Evolutionary conservation across 164 flowering plant species (phyloP).

Genomic region (Paratinospora sagittata): DNA sequence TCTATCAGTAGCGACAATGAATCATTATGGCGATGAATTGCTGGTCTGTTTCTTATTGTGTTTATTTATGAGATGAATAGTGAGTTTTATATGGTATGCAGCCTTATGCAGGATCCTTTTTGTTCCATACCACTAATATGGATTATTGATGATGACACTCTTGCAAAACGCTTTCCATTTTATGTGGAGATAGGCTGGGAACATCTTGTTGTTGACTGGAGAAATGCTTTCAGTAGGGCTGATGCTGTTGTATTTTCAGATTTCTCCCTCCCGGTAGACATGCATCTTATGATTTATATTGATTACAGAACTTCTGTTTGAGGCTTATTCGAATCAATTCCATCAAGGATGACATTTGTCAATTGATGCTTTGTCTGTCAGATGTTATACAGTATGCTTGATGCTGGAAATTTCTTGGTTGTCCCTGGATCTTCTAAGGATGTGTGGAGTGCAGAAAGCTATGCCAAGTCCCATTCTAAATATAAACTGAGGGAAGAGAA

Average conservation of each 20-base stretch:
- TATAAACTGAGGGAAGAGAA: constrained; percentile 38
- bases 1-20: neutral
- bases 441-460: constrained; percentile 82
- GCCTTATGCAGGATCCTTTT: constrained; percentile 99
- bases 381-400: constrained; percentile 88
- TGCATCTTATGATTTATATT: constrained; percentile 7
- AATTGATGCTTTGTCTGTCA: constrained; percentile 34
- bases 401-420: constrained; percentile 92
- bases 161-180: constrained; percentile 61
- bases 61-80: constrained; percentile 31
- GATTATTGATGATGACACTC: constrained; percentile 83
- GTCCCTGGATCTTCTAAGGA: constrained; percentile 87
- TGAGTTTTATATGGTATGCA: constrained; percentile 78
- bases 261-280: constrained; percentile 68
- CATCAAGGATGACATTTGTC: constrained; percentile 9
- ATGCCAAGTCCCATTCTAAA: constrained; percentile 51
- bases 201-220: constrained; percentile 69
- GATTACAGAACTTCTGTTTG: neutral
- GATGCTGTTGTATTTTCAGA: constrained; percentile 78
- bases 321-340: neutral
- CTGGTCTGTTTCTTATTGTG: constrained; percentile 4
- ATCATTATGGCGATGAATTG: neutral
- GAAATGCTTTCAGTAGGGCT: constrained; percentile 65
- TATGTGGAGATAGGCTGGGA: constrained; percentile 64
- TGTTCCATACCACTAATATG: constrained; percentile 83